Conservation (phyloP, 2,329 filamentous ascomycete genomes). For the Leptographium lundbergii region DNA sequence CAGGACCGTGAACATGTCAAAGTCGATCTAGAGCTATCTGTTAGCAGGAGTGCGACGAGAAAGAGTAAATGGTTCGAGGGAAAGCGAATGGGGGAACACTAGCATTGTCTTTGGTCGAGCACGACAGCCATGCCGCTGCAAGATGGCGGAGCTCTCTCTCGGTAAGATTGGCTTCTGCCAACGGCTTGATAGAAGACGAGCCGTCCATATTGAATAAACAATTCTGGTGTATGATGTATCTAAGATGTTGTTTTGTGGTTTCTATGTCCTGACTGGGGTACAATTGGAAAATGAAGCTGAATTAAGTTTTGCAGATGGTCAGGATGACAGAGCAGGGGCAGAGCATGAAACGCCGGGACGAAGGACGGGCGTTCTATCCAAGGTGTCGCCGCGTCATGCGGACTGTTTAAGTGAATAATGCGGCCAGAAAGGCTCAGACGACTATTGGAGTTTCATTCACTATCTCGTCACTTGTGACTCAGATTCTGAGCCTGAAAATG, state of each 20-base stretch:
- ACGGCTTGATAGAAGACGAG: neutral
- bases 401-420: neutral
- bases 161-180: neutral
- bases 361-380: neutral
- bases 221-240: too few relatives aligned
- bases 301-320: neutral
- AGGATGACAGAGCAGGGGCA: neutral
- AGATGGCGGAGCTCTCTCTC: constrained; percentile 7
- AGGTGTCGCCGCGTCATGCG: neutral
- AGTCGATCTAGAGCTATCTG: constrained; percentile 8
- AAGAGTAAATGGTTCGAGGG: too few relatives aligned
- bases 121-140: constrained; percentile 8
- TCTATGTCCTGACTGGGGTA: neutral
- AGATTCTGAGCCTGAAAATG: too few relatives aligned
- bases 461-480: neutral
- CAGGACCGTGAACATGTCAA: constrained; percentile 8
- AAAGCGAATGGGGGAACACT: neutral
- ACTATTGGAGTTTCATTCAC: neutral
- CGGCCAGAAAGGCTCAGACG: neutral
- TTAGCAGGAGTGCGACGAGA: neutral
- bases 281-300: neutral
- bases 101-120: neutral
- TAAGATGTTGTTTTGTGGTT: neutral
- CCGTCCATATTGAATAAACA: neutral
- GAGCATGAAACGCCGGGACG: neutral